These are phyloP conservation scores for Apiospora koreana DNA, from an alignment of 2,329 filamentous ascomycete species.

Conservation along the genomic window DNA sequence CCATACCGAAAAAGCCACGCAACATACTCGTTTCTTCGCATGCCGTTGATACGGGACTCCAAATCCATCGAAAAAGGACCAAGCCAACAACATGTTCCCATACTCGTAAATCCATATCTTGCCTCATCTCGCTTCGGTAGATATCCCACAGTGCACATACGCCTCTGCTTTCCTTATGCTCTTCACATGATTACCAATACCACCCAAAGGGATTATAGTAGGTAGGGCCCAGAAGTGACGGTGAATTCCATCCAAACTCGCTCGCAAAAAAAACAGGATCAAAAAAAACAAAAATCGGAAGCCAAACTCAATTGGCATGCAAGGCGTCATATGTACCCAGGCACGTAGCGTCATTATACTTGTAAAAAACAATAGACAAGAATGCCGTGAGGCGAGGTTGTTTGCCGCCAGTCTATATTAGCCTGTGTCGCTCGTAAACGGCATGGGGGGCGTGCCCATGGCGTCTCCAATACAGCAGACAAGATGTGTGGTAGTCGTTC, in stretches of 20 bases:
- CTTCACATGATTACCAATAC: not conserved
- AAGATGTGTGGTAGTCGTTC: slow-evolving; percentile 18
- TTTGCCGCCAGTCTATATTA: slow-evolving; percentile 22
- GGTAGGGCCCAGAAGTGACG: slow-evolving; percentile 4
- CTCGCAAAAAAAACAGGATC: not conserved
- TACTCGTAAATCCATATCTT: slow-evolving; percentile 8
- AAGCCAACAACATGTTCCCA: not conserved
- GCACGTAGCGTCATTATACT: slow-evolving; percentile 28
- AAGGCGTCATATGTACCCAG: slow-evolving; percentile 25
- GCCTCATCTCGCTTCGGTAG: not conserved
- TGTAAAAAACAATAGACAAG: slow-evolving; percentile 29
- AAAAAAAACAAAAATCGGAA: slow-evolving; percentile 5
- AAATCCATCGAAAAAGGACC: not conserved
- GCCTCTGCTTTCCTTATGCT: not conserved
- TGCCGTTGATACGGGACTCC: slow-evolving; percentile 11
- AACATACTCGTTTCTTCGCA: slow-evolving; percentile 8
- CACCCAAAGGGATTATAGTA: not conserved
- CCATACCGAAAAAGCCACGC: not conserved
- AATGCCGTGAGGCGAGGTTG: slow-evolving; percentile 31
- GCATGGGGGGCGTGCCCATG: slow-evolving; percentile 14
- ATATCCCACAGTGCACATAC: slow-evolving; percentile 2
- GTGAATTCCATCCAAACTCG: slow-evolving; percentile 6
- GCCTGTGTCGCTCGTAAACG: slow-evolving; percentile 12
- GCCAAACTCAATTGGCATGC: slow-evolving; percentile 18
- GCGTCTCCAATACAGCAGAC: not conserved